Evolutionary conservation across 306 rosid species (phyloP).

Genomic region (Prunus kanzakura): DNA sequence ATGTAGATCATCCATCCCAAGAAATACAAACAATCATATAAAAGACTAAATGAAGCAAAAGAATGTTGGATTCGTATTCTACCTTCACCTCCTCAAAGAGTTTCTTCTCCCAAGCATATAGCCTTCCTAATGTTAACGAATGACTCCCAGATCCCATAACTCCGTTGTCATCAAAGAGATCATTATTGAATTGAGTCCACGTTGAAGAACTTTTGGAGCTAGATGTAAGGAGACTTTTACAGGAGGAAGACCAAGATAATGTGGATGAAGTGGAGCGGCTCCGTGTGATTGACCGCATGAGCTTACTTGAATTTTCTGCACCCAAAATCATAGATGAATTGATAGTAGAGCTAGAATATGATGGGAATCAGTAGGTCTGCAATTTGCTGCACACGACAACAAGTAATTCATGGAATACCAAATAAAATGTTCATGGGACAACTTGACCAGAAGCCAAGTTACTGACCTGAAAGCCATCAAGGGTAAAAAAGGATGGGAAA

Average conservation of each 20-base stretch:
- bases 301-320: slow-evolving; percentile 70
- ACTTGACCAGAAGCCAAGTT: background rate
- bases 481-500: too few species aligned
- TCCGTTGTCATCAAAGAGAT: slow-evolving; percentile 57
- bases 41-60: background rate
- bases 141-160: slow-evolving; percentile 78
- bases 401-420: background rate
- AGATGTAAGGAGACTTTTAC: slow-evolving; percentile 60
- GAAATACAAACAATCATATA: background rate
- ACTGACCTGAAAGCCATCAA: too few species aligned
- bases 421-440: background rate
- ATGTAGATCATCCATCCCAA: background rate
- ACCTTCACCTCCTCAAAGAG: slow-evolving; percentile 81
- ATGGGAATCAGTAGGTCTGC: background rate
- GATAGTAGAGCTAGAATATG: background rate
- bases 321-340: slow-evolving; percentile 4
- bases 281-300: slow-evolving; percentile 62
- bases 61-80: background rate
- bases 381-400: background rate
- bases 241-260: slow-evolving; percentile 46
- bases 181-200: slow-evolving; percentile 60
- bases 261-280: slow-evolving; percentile 52
- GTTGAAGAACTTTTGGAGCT: slow-evolving; percentile 40
- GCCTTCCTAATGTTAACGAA: slow-evolving; percentile 62
- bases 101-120: slow-evolving; percentile 86